Evolutionary conservation across 176 grass and related monocot species (phyloP).

Genomic region (Cenchrus fungigraminus): DNA sequence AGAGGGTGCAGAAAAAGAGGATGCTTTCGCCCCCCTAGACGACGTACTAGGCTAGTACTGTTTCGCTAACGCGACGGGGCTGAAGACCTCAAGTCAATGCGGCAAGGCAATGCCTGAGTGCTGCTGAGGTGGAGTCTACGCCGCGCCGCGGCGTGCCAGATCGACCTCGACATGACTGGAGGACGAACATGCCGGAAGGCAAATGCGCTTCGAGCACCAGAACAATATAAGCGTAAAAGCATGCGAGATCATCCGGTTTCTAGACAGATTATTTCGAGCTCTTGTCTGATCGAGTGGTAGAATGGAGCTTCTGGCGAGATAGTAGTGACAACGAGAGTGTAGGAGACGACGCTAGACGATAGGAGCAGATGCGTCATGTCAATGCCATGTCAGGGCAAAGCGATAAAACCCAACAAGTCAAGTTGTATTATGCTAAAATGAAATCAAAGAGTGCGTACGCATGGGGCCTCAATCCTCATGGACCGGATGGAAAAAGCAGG

Average conservation of each 20-base stretch:
- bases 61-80: not conserved
- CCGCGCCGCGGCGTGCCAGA: not conserved
- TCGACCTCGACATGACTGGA: not conserved
- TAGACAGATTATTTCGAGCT: not conserved
- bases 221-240: not conserved
- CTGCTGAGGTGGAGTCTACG: slow-evolving; percentile 23
- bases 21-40: no score
- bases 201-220: not conserved
- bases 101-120: no score
- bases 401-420: slow-evolving; percentile 2
- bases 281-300: not conserved
- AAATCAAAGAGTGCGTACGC: not conserved
- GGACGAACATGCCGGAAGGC: not conserved
- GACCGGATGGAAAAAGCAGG: slow-evolving; percentile 17
- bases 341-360: not conserved
- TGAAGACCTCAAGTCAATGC: no score
- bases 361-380: slow-evolving; percentile 26
- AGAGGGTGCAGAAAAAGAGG: not conserved
- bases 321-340: not conserved
- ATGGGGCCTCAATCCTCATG: not conserved
- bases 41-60: not conserved
- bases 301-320: slow-evolving; percentile 26
- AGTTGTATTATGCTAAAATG: not conserved
- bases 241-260: not conserved
- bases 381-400: slow-evolving; percentile 26